phyloP scores from a whole-genome alignment of 2,329 filamentous ascomycete genomes.

The Bipolaris sorokiniana region DNA sequence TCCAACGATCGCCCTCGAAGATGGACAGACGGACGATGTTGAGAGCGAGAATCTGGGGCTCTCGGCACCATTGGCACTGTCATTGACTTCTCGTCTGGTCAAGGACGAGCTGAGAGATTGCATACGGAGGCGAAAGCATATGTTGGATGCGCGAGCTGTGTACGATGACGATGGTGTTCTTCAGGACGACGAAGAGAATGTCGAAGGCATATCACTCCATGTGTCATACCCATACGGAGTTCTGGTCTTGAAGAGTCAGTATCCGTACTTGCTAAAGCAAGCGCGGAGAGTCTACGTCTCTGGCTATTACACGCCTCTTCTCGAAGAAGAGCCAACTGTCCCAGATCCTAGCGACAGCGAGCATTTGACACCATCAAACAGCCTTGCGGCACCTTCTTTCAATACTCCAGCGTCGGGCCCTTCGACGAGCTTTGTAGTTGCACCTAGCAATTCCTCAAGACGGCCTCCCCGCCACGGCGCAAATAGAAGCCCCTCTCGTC shows the following conservation, averaged over 20 bases:
- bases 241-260: conserved; percentile 47
- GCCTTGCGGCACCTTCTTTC: conserved; percentile 22
- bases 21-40: conserved; percentile 9
- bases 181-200: conserved; percentile 14
- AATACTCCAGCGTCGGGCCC: conserved; percentile 1
- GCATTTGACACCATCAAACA: conserved; percentile 22
- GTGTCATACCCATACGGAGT: conserved; percentile 52
- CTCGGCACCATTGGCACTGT: conserved; percentile 34
- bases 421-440: conserved; percentile 8
- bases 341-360: conserved; percentile 14
- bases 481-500: conserved; percentile 16
- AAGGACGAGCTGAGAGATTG: conserved; percentile 47
- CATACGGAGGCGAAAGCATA: conserved; percentile 26
- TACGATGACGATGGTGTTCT: conserved; percentile 3
- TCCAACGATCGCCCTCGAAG: conserved; percentile 28
- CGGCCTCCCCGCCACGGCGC: conserved; percentile 3
- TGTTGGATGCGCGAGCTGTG: conserved; percentile 19
- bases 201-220: conserved; percentile 48
- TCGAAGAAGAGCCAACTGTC: conserved; percentile 5
- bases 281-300: conserved; percentile 51
- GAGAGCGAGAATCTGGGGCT: conserved; percentile 23
- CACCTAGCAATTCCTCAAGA: not conserved
- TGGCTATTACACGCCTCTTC: conserved; percentile 43
- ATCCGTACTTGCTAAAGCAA: conserved; percentile 50
- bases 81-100: conserved; percentile 42